Conservation (phyloP, 805 yeast genomes). For the Spathaspora boniae region DNA sequence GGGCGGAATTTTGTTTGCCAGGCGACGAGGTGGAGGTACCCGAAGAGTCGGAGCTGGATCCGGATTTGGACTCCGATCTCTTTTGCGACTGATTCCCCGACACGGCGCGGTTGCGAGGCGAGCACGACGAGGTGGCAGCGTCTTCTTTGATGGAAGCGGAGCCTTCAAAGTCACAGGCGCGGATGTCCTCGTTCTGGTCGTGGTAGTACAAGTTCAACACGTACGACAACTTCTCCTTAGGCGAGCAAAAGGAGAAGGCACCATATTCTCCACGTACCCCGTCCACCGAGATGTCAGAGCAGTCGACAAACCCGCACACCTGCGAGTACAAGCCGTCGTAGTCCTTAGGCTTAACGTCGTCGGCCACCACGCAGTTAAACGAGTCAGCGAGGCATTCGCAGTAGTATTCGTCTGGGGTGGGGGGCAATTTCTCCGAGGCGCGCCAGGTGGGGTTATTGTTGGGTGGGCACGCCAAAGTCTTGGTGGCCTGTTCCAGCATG, state of each 20-base stretch:
- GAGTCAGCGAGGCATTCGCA: constrained; percentile 63
- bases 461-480: constrained; percentile 73
- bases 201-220: constrained; percentile 62
- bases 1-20: constrained; percentile 10
- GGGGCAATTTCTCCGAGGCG: constrained; percentile 69
- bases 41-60: constrained; percentile 22
- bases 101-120: constrained; percentile 11
- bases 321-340: constrained; percentile 56
- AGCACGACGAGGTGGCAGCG: constrained; percentile 27
- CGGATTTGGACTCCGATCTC: too few relatives aligned
- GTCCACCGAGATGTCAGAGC: constrained; percentile 59
- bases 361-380: constrained; percentile 57
- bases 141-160: constrained; percentile 47
- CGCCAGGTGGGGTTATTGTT: constrained; percentile 48
- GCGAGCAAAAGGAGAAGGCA: constrained; percentile 66
- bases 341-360: constrained; percentile 50
- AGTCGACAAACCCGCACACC: constrained; percentile 57
- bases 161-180: constrained; percentile 70
- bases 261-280: constrained; percentile 70
- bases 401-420: constrained; percentile 64
- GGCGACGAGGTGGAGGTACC: too few relatives aligned
- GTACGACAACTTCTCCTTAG: constrained; percentile 62
- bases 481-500: constrained; percentile 29
- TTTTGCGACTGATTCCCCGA: too few relatives aligned
- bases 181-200: constrained; percentile 35